phyloP scores from a whole-genome alignment of 768 basidiomycete species.

The Kwoniella sp. region DNA sequence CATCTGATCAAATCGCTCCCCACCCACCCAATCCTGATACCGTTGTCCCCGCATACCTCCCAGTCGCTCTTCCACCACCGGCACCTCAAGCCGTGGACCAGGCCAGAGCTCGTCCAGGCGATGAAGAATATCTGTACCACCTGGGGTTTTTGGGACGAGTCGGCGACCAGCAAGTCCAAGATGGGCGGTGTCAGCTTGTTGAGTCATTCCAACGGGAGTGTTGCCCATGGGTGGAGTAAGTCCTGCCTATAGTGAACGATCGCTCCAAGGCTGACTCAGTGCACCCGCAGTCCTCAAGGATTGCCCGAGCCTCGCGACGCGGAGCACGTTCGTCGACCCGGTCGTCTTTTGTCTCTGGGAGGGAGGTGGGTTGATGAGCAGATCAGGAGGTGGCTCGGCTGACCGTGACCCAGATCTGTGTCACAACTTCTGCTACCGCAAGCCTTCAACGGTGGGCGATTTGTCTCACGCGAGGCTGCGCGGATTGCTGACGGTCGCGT shows the following conservation, averaged over 20 bases:
- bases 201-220: constrained; percentile 87
- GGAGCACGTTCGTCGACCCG: constrained; percentile 88
- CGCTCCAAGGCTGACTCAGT: constrained; percentile 1
- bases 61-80: constrained; percentile 74
- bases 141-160: constrained; percentile 61
- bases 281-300: constrained; percentile 61
- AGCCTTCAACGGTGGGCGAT: constrained; percentile 60
- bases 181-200: constrained; percentile 65
- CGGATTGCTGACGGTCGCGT: constrained; percentile 2
- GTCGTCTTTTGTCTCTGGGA: constrained; percentile 84
- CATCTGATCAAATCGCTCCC: constrained; percentile 52
- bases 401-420: constrained; percentile 61
- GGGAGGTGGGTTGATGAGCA: constrained; percentile 61
- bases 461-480: constrained; percentile 31
- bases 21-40: constrained; percentile 70
- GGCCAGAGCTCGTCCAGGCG: constrained; percentile 58
- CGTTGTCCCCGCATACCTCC: constrained; percentile 78
- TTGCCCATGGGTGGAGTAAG: constrained; percentile 72
- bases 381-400: neutral
- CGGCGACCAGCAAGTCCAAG: neutral
- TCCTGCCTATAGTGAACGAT: no score
- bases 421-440: constrained; percentile 80
- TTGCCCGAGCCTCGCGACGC: constrained; percentile 62
- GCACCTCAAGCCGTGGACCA: constrained; percentile 68
- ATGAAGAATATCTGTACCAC: constrained; percentile 60